Evolutionary conservation across 768 basidiomycete species (phyloP).

Genomic region (Naganishia friedmannii): DNA sequence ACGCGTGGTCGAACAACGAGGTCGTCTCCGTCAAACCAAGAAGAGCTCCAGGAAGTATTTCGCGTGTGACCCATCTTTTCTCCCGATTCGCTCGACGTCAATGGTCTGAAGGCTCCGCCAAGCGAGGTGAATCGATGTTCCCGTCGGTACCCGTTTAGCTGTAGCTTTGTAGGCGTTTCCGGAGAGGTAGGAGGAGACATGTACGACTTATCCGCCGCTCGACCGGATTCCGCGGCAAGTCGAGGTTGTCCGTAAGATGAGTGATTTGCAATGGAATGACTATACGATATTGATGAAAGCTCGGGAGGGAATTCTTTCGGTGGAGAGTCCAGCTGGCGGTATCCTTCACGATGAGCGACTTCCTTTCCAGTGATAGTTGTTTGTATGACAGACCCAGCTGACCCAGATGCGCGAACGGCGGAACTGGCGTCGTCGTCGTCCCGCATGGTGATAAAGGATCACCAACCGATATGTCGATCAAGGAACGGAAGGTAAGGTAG

Average conservation of each 20-base stretch:
- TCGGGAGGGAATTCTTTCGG: background rate
- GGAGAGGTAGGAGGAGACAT: slow-evolving; percentile 1
- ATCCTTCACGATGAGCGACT: slow-evolving; percentile 10
- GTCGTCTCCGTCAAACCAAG: background rate
- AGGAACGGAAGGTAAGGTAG: background rate
- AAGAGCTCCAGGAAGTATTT: background rate
- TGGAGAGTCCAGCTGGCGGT: background rate
- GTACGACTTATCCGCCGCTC: background rate
- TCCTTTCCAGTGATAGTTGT: background rate
- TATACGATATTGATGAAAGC: background rate
- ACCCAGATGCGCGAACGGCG: background rate
- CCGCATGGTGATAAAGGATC: background rate
- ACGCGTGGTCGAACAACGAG: background rate
- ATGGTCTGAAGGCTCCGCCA: slow-evolving; percentile 10
- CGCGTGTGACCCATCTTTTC: background rate
- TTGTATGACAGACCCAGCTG: background rate
- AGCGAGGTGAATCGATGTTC: slow-evolving; percentile 17
- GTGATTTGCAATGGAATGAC: background rate
- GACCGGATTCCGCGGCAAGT: background rate
- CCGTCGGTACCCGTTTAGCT: slow-evolving; percentile 10
- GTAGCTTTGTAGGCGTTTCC: background rate
- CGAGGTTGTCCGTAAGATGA: background rate
- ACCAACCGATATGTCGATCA: background rate
- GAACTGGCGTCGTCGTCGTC: background rate
- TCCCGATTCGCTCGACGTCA: slow-evolving; percentile 6